Evolutionary conservation across 2,329 filamentous ascomycete genomes (phyloP), one percentile per base, ranked within the genome.

Genomic region (Trichoderma sp.): DNA sequence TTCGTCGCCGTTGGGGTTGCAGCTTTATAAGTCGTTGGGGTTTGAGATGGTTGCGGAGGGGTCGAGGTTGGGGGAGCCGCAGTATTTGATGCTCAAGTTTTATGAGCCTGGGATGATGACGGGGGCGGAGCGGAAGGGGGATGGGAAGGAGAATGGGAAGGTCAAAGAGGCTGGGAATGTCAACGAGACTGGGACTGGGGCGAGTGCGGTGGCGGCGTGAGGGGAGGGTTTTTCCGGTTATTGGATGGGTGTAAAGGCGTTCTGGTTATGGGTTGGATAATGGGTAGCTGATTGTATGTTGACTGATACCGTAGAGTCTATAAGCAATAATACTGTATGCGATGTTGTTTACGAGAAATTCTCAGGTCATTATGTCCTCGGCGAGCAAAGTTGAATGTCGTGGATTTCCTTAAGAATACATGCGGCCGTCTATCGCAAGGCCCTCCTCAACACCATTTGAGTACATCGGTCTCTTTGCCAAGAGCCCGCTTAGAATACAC

Each of bases 11-110:
- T 41, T 61, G 1, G 67, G 67, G 2, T 48, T 44, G 34, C 57
- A 56, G 26, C 41, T 68, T 17, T 68, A 68, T n/a, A 43, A 48
- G 28, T 66, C 63, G 5, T n/a, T 68, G 6, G 67, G 67, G 1
- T 67, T 68, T 41, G 24, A 30, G 47, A 41, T 63, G 50, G 52
- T 67, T 15, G 67, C 67, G 7, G 55, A 67, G 26, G 67, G 67
- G 3, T 63, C 62, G 10, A 55, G 66, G 26, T 21, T 56, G 15
- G 66, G 67, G 19, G 67, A 68, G 59, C 58, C 62, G 19, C 67
- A 68, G 43, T 68, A 67, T 50, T 43, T 68, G 14, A 68, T 68
- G 67, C 39, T 67, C 10, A 66, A 63, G 19, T 57, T 64, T 34
- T 61, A 64, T 28, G 61, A 64, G 19, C 26, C 56, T 6, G 41